phyloP scores from a whole-genome alignment of 1,284 basidiomycete species.

The Takashimella tepidaria region DNA sequence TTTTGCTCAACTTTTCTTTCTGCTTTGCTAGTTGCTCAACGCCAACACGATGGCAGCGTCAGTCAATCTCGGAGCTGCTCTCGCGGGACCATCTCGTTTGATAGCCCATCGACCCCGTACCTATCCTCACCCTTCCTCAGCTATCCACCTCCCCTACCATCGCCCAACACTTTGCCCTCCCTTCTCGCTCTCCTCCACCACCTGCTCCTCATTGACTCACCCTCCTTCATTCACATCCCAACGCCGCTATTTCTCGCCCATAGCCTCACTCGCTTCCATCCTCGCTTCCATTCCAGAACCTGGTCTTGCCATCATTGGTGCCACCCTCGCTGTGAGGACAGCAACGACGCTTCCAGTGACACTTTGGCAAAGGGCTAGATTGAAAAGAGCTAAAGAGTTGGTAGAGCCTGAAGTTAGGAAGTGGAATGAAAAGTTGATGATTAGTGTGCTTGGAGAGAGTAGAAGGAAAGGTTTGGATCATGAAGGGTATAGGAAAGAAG shows the following conservation, averaged over 20 bases:
- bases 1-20: background rate
- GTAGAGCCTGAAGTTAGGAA: constrained; percentile 49
- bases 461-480: constrained; percentile 43
- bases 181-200: background rate
- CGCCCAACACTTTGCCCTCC: no score
- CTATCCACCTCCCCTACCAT: no score
- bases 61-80: background rate
- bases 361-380: constrained; percentile 50
- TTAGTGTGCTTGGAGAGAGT: constrained; percentile 35
- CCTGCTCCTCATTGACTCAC: background rate
- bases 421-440: constrained; percentile 44
- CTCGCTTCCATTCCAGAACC: constrained; percentile 32
- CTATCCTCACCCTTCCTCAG: no score
- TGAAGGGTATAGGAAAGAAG: constrained; percentile 46
- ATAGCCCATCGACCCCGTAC: no score
- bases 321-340: constrained; percentile 49
- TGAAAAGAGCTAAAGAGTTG: constrained; percentile 36
- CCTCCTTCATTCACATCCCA: background rate
- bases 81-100: background rate
- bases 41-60: no score
- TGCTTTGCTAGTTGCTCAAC: background rate
- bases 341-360: constrained; percentile 50
- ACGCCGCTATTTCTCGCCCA: background rate
- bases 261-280: constrained; percentile 16
- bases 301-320: constrained; percentile 47